Percentiles rank a stretch among this genome's conserved stretches.
phyloP scores from a whole-genome alignment of 306 rosid genomes.

The Glycine latifolia region DNA sequence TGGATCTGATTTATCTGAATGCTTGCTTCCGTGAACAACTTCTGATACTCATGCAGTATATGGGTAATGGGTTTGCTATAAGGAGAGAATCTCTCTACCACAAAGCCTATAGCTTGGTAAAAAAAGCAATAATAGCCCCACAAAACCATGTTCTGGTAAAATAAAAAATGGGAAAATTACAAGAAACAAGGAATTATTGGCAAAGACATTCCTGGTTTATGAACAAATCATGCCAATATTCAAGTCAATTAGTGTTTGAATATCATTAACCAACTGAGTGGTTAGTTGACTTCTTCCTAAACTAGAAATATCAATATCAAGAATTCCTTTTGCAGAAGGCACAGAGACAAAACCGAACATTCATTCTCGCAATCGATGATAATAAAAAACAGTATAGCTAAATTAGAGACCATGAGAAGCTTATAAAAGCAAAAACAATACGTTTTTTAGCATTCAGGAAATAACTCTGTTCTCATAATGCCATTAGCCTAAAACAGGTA shows the following conservation, averaged over 20 bases:
- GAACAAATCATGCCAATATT: slow-evolving; percentile 18
- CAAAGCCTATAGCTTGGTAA: slow-evolving; percentile 27
- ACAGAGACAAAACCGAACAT: slow-evolving; percentile 25
- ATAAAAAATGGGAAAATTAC: slow-evolving; percentile 21
- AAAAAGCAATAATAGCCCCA: slow-evolving; percentile 5
- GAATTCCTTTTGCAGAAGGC: slow-evolving; percentile 15
- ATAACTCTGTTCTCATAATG: not conserved
- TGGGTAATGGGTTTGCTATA: slow-evolving; percentile 13
- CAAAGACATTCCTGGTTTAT: not conserved
- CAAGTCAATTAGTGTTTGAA: not conserved
- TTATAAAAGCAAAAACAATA: not conserved
- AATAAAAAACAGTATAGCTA: slow-evolving; percentile 18
- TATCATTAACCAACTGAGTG: slow-evolving; percentile 32
- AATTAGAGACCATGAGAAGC: slow-evolving; percentile 32
- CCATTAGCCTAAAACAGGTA: not conserved
- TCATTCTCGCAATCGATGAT: slow-evolving; percentile 8
- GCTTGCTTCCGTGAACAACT: slow-evolving; percentile 10
- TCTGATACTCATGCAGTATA: slow-evolving; percentile 22
- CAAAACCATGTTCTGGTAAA: not conserved
- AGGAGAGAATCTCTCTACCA: slow-evolving; percentile 2
- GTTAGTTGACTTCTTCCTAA: slow-evolving; percentile 29
- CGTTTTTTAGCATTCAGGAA: slow-evolving; percentile 24
- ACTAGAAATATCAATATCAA: slow-evolving; percentile 20
- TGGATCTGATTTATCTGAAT: slow-evolving; percentile 14
- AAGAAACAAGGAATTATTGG: not conserved